phyloP scores from a whole-genome alignment of 768 basidiomycete genomes.

The Phylloporus sp. region DNA sequence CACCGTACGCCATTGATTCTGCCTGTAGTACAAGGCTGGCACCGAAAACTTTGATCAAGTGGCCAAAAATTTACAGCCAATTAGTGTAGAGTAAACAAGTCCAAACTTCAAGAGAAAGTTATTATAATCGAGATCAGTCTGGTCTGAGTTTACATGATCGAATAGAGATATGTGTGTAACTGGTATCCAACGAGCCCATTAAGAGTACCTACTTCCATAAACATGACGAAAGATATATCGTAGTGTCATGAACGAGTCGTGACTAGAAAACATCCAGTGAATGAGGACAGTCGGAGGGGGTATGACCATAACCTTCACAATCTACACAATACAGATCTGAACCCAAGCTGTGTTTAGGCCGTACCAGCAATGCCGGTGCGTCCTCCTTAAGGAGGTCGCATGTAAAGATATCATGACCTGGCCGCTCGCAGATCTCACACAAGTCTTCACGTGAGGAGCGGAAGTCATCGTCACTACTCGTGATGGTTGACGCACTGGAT shows the following conservation, averaged over 20 bases:
- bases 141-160: too few species aligned
- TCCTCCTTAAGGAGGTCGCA: constrained; percentile 73
- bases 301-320: constrained; percentile 78
- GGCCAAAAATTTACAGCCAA: not conserved
- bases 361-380: constrained; percentile 25
- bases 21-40: not conserved
- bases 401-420: constrained; percentile 83
- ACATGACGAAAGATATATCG: constrained; percentile 4
- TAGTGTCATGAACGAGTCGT: constrained; percentile 4
- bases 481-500: constrained; percentile 22
- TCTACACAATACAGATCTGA: constrained; percentile 69
- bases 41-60: too few species aligned
- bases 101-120: too few species aligned
- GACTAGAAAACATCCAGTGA: constrained; percentile 83
- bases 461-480: constrained; percentile 22
- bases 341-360: constrained; percentile 11
- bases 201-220: constrained; percentile 18
- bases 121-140: too few species aligned
- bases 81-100: not conserved
- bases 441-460: constrained; percentile 38
- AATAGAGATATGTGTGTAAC: too few species aligned
- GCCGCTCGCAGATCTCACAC: constrained; percentile 85
- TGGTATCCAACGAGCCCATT: constrained; percentile 15
- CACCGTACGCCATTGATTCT: constrained; percentile 37
- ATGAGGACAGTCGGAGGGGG: constrained; percentile 75